Evolutionary conservation across 495 filamentous ascomycete species (phyloP).

Genomic region (Podospora anserina): DNA sequence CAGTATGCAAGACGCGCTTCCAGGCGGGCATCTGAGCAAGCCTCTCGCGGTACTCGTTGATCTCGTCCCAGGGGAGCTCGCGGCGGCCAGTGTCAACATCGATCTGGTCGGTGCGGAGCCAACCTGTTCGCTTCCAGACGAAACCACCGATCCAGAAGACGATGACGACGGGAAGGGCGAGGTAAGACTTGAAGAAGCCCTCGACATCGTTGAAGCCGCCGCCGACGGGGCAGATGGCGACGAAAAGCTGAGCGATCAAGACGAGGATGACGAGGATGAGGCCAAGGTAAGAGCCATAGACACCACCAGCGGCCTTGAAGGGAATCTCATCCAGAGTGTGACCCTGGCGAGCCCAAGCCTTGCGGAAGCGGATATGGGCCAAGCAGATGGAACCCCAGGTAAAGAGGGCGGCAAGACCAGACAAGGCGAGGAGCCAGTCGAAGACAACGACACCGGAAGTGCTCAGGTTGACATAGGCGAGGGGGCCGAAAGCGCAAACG

Average conservation of each 20-base stretch:
- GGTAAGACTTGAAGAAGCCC: conserved; percentile 74
- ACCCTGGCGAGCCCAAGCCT: conserved; percentile 61
- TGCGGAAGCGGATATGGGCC: conserved; percentile 63
- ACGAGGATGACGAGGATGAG: conserved; percentile 57
- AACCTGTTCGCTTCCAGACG: conserved; percentile 59
- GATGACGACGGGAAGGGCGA: conserved; percentile 80
- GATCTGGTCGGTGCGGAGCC: conserved; percentile 53
- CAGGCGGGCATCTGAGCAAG: conserved; percentile 50
- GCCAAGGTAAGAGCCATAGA: conserved; percentile 66
- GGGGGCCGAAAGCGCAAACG: conserved; percentile 47
- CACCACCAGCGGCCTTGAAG: conserved; percentile 62
- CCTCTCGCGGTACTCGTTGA: conserved; percentile 44
- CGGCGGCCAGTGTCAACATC: conserved; percentile 63
- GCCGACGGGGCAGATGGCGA: conserved; percentile 47
- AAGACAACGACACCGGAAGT: conserved; percentile 52
- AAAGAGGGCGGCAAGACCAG: conserved; percentile 67
- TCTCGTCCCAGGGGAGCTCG: conserved; percentile 54
- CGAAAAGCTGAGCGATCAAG: conserved; percentile 60
- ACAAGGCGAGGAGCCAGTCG: conserved; percentile 66
- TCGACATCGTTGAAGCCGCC: conserved; percentile 48
- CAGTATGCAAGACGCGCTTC: conserved; percentile 42
- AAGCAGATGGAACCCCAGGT: conserved; percentile 73
- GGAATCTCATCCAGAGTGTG: conserved; percentile 67
- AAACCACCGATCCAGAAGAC: conserved; percentile 65
- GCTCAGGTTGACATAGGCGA: conserved; percentile 54